phyloP scores from a whole-genome alignment of 2,329 filamentous ascomycete genomes.

The Fusarium sp. region DNA sequence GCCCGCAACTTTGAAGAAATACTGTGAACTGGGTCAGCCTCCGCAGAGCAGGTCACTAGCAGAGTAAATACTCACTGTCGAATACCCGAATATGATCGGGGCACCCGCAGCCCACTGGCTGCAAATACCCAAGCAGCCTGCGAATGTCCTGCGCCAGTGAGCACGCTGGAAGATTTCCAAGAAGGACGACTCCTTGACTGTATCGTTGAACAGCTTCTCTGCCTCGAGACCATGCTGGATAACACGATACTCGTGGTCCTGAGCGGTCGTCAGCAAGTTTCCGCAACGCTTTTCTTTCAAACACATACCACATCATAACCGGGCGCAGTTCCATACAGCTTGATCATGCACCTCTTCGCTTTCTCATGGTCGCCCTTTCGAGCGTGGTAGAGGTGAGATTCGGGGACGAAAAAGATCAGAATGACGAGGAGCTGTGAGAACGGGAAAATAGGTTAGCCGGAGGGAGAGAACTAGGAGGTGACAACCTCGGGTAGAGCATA shows the following conservation, averaged over 20 bases:
- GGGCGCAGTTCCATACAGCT: neutral
- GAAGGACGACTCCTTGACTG: conserved; percentile 8
- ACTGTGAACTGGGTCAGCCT: neutral
- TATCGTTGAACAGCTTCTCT: neutral
- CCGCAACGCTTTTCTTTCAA: neutral
- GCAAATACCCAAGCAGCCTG: conserved; percentile 24
- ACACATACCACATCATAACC: neutral
- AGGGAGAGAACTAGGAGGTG: neutral
- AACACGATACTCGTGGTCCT: neutral
- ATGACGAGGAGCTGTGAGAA: neutral
- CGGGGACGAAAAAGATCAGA: neutral
- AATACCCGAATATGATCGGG: conserved; percentile 15
- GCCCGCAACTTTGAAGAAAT: neutral
- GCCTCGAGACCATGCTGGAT: neutral
- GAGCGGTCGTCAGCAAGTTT: neutral
- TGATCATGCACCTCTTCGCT: neutral
- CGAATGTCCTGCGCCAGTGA: conserved; percentile 20
- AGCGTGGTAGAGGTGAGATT: neutral
- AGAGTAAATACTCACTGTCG: neutral
- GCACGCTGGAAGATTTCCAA: conserved; percentile 12
- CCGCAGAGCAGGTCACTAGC: neutral
- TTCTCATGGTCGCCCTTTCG: neutral
- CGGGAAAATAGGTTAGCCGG: neutral
- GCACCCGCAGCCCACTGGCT: conserved; percentile 22
- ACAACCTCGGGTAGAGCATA: neutral